These are phyloP conservation scores for Hyaloscypha variabilis DNA, from an alignment of 495 filamentous ascomycete species.

Conservation along the genomic window DNA sequence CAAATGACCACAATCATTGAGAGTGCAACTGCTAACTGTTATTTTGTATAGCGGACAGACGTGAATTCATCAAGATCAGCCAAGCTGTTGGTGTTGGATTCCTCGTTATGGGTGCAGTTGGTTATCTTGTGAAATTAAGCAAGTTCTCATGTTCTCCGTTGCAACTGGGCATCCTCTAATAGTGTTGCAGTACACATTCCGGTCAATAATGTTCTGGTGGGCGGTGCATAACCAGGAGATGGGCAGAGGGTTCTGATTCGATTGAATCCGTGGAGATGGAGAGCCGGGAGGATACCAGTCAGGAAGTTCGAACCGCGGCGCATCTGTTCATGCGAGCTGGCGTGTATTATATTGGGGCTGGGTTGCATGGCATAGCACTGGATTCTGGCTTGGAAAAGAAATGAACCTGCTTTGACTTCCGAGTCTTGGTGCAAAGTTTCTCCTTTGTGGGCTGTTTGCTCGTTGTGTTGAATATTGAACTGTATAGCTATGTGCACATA, in stretches of 20 bases:
- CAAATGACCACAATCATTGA: background rate
- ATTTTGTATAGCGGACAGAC: slow-evolving; percentile 63
- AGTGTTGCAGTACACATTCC: slow-evolving; percentile 70
- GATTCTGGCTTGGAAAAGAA: slow-evolving; percentile 17
- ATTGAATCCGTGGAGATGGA: background rate
- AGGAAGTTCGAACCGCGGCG: background rate
- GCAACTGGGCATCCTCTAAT: background rate
- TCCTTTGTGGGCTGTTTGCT: background rate
- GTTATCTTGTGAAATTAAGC: slow-evolving; percentile 95
- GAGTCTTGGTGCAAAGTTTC: background rate
- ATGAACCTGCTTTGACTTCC: slow-evolving; percentile 10
- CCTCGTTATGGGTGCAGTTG: slow-evolving; percentile 75
- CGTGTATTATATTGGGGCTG: slow-evolving; percentile 28
- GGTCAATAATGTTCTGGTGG: slow-evolving; percentile 82
- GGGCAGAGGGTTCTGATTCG: background rate
- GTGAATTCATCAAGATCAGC: slow-evolving; percentile 92
- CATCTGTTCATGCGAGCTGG: background rate
- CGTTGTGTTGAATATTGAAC: too few relatives aligned
- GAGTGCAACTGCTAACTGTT: slow-evolving; percentile 10
- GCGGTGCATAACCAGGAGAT: slow-evolving; percentile 52
- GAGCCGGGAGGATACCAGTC: background rate
- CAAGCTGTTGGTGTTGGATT: slow-evolving; percentile 95
- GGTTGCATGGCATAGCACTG: slow-evolving; percentile 23
- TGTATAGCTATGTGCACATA: too few relatives aligned
- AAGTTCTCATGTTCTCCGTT: slow-evolving; percentile 35